phyloP scores from a whole-genome alignment of 805 yeast species.

The Scheffersomyces spartinae region DNA sequence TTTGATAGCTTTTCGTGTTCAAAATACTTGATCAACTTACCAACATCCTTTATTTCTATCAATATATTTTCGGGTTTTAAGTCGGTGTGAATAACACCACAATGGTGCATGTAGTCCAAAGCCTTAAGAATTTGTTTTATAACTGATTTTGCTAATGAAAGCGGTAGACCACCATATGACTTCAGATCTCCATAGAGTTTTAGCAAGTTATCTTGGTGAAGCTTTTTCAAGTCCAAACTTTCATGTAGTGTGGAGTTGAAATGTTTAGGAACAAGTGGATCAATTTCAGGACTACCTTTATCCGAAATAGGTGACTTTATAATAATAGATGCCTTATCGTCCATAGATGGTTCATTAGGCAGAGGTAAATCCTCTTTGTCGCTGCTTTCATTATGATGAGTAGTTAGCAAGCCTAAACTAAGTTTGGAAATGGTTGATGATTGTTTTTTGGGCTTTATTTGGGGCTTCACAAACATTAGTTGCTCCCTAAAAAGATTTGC shows the following conservation, averaged over 20 bases:
- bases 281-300: not conserved
- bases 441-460: too few relatives aligned
- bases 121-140: conserved; percentile 44
- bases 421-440: conserved; percentile 13
- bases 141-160: conserved; percentile 42
- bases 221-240: conserved; percentile 4
- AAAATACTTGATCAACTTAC: conserved; percentile 33
- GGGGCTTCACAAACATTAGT: too few relatives aligned
- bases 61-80: conserved; percentile 65
- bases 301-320: too few relatives aligned
- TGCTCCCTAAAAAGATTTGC: too few relatives aligned
- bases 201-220: conserved; percentile 10
- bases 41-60: conserved; percentile 43
- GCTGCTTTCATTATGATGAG: too few relatives aligned
- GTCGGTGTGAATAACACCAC: conserved; percentile 66
- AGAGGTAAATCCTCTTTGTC: conserved; percentile 1
- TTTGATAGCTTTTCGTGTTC: conserved; percentile 19
- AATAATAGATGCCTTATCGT: too few relatives aligned
- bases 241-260: not conserved
- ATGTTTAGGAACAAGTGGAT: not conserved
- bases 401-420: conserved; percentile 12
- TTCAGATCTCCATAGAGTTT: conserved; percentile 24
- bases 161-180: conserved; percentile 42
- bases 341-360: conserved; percentile 1
- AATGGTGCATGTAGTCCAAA: conserved; percentile 47